These are phyloP conservation scores for Yamadazyma membranifaciens DNA, from an alignment of 1,139 yeast species.

Conservation along the genomic window DNA sequence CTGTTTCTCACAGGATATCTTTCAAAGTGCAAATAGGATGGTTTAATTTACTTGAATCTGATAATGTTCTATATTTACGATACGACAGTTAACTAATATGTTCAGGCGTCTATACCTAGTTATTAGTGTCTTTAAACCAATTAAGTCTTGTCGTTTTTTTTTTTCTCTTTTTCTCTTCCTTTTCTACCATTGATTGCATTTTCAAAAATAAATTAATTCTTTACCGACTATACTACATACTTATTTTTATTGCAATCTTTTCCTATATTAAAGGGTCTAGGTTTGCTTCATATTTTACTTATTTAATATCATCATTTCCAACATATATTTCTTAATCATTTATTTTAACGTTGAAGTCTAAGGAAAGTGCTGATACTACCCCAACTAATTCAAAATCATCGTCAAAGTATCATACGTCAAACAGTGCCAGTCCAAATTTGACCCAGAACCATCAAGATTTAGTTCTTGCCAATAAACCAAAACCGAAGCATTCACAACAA, in stretches of 20 bases:
- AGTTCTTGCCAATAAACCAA: not conserved
- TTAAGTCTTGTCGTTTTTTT: not conserved
- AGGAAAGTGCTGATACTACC: not conserved
- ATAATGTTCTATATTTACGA: too few species aligned
- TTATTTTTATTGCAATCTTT: not conserved
- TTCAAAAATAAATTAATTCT: not conserved
- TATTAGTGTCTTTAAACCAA: not conserved
- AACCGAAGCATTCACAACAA: too few species aligned
- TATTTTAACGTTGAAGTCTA: not conserved
- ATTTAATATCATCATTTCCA: not conserved
- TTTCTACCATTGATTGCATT: too few species aligned
- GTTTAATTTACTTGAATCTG: too few species aligned
- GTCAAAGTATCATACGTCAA: too few species aligned
- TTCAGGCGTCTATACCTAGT: too few species aligned
- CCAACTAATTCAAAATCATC: not conserved
- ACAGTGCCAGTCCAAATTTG: too few species aligned
- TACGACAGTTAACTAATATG: too few species aligned
- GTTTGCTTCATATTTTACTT: not conserved
- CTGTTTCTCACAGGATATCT: too few species aligned
- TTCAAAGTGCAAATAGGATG: too few species aligned
- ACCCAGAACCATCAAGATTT: not conserved
- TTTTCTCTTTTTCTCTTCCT: not conserved
- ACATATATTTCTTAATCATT: not conserved
- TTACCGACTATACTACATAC: not conserved
- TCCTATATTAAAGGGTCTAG: slow-evolving; percentile 1